phyloP scores from a whole-genome alignment of 768 basidiomycete species.

The Serendipita sp. region DNA sequence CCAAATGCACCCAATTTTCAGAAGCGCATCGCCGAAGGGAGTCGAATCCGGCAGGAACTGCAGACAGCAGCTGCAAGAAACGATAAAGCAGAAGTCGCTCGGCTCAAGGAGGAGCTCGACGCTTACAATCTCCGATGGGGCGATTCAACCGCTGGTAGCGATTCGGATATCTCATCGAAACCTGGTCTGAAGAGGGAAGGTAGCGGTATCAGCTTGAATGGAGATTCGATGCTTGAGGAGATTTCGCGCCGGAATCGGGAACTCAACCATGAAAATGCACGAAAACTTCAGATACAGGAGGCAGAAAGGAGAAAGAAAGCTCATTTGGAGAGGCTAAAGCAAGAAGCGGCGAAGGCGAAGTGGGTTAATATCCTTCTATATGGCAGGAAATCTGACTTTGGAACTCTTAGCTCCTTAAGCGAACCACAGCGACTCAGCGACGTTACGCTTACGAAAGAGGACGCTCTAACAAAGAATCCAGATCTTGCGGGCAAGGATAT shows the following conservation, averaged over 20 bases:
- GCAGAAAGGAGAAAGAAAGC: constrained; percentile 2
- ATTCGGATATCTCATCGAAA: not conserved
- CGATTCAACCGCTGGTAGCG: not conserved
- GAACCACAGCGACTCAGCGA: no score
- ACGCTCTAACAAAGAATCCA: not conserved
- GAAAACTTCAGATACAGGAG: not conserved
- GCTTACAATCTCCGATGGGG: not conserved
- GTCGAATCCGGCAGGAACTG: not conserved
- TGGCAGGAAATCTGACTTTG: not conserved
- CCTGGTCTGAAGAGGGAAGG: not conserved
- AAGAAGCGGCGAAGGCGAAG: not conserved
- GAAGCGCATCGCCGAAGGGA: constrained; percentile 1
- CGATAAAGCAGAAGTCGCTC: not conserved
- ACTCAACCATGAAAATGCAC: constrained; percentile 1
- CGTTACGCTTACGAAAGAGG: not conserved
- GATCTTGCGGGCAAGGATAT: not conserved
- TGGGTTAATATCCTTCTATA: not conserved
- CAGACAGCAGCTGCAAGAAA: not conserved
- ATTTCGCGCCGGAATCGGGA: not conserved
- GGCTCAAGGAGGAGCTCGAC: not conserved
- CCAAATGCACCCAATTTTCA: not conserved
- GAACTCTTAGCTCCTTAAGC: not conserved
- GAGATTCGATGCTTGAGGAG: not conserved
- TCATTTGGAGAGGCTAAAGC: not conserved
- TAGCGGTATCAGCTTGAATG: not conserved